Evolutionary conservation across 2,329 filamentous ascomycete genomes (phyloP), one percentile per base, ranked within the genome.

Genomic region (Fusarium compactum): DNA sequence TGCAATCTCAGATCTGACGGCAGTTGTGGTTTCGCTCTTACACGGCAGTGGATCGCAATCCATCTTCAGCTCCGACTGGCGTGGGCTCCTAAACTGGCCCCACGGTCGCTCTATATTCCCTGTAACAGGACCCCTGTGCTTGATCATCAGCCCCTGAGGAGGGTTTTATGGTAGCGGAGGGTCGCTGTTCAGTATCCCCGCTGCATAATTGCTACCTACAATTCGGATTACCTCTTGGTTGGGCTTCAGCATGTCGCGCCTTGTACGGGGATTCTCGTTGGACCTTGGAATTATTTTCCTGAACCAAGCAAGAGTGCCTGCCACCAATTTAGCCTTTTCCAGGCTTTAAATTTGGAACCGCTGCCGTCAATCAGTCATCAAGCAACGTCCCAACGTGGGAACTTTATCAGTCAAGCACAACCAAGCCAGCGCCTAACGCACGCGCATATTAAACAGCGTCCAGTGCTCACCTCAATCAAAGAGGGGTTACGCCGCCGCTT

Each of bases 401-500:
- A 66, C 62, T n/a, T n/a, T 38, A 38, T 38, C 34, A 34, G 8
- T 34, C 48, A 68, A 55, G 41, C 58, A 45, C 48, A 30, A 45
- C 16, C 62, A 47, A 61, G 43, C 62, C 47, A 54, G 61, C 45
- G 62, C 68, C 55, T 59, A 56, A 65, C 69, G 65, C 67, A 70
- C 62, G 64, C 62, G 54, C 67, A 74, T 53, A 46, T 57, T 67
- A 66, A 67, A 58, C 65, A 73, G 63, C 63, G 56, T 67, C 52
- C 70, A 54, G 65, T 56, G 65, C 62, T 63, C 69, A 62, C 52
- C 69, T 47, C 30, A 65, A 47, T 46, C 61, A 63, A 72, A 71
- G 72, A 75, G 74, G 70, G 70, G 69, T 74, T 70, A 64, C 61
- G 71, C 63, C 62, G 69, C 61, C 72, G 73, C 70, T 70, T 74